Base-by-base conservation (phyloP, 768 basidiomycete species). In the Leucosporidium creatinivorum region DNA sequence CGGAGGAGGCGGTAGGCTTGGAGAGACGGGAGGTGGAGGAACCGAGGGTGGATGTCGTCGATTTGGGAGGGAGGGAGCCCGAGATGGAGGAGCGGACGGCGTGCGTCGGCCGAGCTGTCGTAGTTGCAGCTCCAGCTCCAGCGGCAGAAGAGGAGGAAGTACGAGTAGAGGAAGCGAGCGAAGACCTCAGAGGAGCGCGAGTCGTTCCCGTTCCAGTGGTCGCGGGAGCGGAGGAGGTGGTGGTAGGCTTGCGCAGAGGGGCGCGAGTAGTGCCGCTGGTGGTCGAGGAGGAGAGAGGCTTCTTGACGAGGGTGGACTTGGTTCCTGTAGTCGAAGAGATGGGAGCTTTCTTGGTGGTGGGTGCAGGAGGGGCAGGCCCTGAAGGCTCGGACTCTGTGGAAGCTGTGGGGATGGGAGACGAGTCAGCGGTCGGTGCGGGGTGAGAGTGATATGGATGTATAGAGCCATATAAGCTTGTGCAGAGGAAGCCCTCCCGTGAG, bases 71-170 rank as follows among this genome's bases (percentile, higher is more conserved):
- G 23, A n/a, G 15, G 3, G 51, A n/a, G 12, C n/a, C 51, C 10
- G 51, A 52, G 51, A 26, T 52, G 30, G 56, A 36, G 19, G 56
- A 57, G 31, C 33, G 56, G 56, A 36, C 31, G 56, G 23, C 56
- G 18, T 57, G 56, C 31, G 9, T 36, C 31, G 56, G 31, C 13
- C 31, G 56, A 17, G 19, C 31, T 19, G 56, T 57, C 0, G 56
- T 17, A 4, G 30, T 21, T 12, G 31, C 18, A 1, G 33, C 31
- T 57, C 23, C 23, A 23, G 31, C 12, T 13, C 36, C n/a, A n/a
- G 36, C 21, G 58, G 28, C 47, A n/a, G n/a, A n/a, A n/a, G n/a
- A n/a, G n/a, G n/a, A n/a, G 58, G 58, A 58, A 39, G 58, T n/a
- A n/a, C 36, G 58, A n/a, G 51, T 52, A 8, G 51, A 44, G 15